These are phyloP conservation scores for Trichosanthes cucumerina DNA, from an alignment of 306 rosid genomes.

Conservation along the genomic window DNA sequence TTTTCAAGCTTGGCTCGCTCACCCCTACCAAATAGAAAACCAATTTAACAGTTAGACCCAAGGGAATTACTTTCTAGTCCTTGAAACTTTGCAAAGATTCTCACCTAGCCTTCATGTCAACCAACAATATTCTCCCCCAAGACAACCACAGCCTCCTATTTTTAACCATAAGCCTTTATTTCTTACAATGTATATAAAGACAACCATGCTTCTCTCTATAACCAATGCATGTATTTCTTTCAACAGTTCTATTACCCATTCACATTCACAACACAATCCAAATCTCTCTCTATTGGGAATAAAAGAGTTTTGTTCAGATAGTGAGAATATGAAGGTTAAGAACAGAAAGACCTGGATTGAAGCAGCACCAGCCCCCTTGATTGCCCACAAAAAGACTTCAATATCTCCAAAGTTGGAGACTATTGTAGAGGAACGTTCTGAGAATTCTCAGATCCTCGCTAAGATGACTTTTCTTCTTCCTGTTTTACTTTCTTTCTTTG, in stretches of 20 bases:
- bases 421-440: neutral
- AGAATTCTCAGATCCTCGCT: neutral
- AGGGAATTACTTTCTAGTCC: neutral
- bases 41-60: neutral
- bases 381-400: neutral
- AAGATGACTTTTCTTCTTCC: neutral
- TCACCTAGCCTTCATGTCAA: neutral
- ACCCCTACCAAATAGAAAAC: neutral
- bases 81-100: neutral
- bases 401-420: neutral
- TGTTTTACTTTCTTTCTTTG: neutral
- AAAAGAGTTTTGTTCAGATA: neutral
- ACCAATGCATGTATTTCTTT: neutral
- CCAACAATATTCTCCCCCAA: neutral
- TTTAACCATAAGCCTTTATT: neutral
- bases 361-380: neutral
- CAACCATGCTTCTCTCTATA: neutral
- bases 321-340: neutral
- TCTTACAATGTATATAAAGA: neutral
- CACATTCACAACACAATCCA: neutral
- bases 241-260: neutral
- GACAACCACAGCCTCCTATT: neutral
- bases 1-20: too few relatives aligned
- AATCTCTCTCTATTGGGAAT: neutral
- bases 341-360: neutral